Conservation (phyloP, 1,139 yeast genomes). For the Pichia terricola region DNA sequence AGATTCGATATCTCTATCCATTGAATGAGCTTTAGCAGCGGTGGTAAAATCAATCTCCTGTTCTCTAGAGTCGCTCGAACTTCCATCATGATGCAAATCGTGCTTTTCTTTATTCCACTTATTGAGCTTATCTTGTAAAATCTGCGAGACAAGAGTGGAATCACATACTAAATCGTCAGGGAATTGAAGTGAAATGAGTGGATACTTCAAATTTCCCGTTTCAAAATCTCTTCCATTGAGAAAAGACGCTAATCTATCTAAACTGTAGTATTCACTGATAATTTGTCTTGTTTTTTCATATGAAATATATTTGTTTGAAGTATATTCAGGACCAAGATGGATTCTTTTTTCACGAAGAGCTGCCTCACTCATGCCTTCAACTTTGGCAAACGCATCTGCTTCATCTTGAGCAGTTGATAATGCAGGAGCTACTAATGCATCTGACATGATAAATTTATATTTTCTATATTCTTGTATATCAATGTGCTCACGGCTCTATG, state of each 20-base stretch:
- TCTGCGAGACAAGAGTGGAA: constrained; percentile 58
- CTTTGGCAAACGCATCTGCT: constrained; percentile 18
- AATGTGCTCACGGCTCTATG: no score
- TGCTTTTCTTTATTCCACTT: constrained; percentile 8
- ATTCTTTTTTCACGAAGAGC: constrained; percentile 13
- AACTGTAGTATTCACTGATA: constrained; percentile 41
- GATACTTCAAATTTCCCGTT: constrained; percentile 26
- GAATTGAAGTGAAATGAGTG: constrained; percentile 71
- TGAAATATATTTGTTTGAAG: constrained; percentile 7
- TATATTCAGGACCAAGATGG: constrained; percentile 21
- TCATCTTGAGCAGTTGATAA: constrained; percentile 27
- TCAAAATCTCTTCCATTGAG: constrained; percentile 27
- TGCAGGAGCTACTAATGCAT: constrained; percentile 22
- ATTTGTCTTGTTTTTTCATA: constrained; percentile 23
- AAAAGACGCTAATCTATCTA: constrained; percentile 35
- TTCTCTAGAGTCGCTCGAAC: not conserved
- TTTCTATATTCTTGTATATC: not conserved
- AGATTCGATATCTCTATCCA: constrained; percentile 12
- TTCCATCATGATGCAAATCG: constrained; percentile 10
- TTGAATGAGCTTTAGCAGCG: not conserved
- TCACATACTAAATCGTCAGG: constrained; percentile 78
- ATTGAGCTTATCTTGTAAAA: constrained; percentile 30
- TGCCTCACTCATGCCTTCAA: constrained; percentile 9
- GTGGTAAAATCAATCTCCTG: constrained; percentile 9
- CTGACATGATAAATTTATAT: no score